Conservation (phyloP, 148 eudicot species). For the Fallopia convolvulus region DNA sequence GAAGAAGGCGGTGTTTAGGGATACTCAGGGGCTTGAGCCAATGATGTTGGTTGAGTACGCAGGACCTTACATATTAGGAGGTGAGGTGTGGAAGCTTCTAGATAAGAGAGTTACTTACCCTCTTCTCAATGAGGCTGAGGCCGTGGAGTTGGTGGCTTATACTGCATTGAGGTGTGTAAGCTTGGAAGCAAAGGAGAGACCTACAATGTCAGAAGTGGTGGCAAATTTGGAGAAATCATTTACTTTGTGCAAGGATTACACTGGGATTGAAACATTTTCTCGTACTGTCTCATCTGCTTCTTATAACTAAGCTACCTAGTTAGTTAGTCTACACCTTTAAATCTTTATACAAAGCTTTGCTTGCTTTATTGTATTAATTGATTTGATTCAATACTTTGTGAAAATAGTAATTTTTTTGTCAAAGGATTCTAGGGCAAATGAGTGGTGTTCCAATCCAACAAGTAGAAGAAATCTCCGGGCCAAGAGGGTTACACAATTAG, state of each 20-base stretch:
- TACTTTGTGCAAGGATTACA: slow-evolving; percentile 32
- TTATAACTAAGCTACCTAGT: neutral
- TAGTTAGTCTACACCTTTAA: neutral
- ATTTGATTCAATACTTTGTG: neutral
- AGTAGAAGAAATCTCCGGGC: neutral
- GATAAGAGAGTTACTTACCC: slow-evolving; percentile 44
- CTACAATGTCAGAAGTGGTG: slow-evolving; percentile 47
- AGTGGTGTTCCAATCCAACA: too few species aligned
- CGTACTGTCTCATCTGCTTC: slow-evolving; percentile 6
- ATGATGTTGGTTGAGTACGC: slow-evolving; percentile 52
- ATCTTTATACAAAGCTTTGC: neutral
- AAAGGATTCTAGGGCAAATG: too few species aligned
- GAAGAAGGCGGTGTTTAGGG: slow-evolving; percentile 48
- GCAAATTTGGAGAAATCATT: slow-evolving; percentile 53
- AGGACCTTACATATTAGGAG: slow-evolving; percentile 33
- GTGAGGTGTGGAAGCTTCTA: slow-evolving; percentile 43
- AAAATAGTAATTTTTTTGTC: neutral
- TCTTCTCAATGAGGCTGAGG: slow-evolving; percentile 41
- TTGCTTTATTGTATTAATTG: neutral
- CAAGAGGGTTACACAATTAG: neutral
- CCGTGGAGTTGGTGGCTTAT: slow-evolving; percentile 49
- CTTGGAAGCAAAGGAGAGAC: slow-evolving; percentile 52
- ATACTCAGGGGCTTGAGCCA: slow-evolving; percentile 23
- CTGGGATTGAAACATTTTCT: slow-evolving; percentile 11
- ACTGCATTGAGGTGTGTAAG: slow-evolving; percentile 52